Evolutionary conservation across 2,329 filamentous ascomycete species (phyloP).

Genomic region (Apiospora rasikravindrae): DNA sequence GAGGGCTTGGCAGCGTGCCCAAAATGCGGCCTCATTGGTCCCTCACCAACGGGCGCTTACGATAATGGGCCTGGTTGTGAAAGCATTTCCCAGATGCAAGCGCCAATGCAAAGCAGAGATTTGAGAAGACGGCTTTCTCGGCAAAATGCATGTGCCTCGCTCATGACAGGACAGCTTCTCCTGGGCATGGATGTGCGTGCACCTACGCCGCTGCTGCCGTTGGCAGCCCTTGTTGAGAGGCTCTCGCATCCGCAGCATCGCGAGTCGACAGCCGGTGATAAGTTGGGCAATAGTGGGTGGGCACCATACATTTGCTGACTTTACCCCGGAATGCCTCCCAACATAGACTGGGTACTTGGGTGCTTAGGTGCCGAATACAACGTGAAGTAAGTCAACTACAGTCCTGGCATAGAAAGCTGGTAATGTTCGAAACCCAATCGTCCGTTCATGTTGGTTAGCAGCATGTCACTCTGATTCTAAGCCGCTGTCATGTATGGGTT

Average conservation of each 20-base stretch:
- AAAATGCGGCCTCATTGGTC: slow-evolving; percentile 8
- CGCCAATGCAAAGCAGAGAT: slow-evolving; percentile 18
- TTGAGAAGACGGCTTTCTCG: slow-evolving; percentile 16
- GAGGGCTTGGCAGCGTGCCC: not conserved
- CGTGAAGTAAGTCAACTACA: too few relatives aligned
- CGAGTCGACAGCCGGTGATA: not conserved
- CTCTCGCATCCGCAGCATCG: not conserved
- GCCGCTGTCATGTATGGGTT: not conserved
- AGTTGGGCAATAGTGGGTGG: not conserved
- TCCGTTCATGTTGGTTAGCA: not conserved
- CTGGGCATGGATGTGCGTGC: not conserved
- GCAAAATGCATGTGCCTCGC: slow-evolving; percentile 11
- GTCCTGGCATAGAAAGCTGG: too few relatives aligned
- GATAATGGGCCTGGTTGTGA: not conserved
- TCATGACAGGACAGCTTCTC: not conserved
- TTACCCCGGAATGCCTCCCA: slow-evolving; percentile 4
- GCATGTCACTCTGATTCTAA: not conserved
- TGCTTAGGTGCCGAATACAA: not conserved
- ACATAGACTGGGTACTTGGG: not conserved
- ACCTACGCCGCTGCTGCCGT: not conserved
- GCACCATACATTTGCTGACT: not conserved
- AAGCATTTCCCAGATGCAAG: slow-evolving; percentile 9
- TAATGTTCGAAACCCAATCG: not conserved
- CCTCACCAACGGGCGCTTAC: slow-evolving; percentile 7
- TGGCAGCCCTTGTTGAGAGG: not conserved